A percentile compares a stretch with the other conserved stretches of the same genome.
These are phyloP conservation scores for Stylonectria norvegica DNA, from an alignment of 2,329 filamentous ascomycete genomes.

Conservation along the genomic window DNA sequence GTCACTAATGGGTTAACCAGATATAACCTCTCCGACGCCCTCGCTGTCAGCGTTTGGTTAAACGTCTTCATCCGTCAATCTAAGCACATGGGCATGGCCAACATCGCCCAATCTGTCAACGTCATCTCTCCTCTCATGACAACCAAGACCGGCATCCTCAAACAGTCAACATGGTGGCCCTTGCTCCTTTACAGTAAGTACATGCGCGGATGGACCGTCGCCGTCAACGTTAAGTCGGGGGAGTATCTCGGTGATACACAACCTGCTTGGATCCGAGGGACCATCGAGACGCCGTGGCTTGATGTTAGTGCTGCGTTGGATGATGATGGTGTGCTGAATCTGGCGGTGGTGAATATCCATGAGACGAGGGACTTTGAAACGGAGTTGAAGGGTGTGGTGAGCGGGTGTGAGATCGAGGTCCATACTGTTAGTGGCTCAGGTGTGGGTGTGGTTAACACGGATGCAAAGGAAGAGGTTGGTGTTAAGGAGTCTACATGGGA, in stretches of 20 bases:
- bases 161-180: slow-evolving; percentile 75
- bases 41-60: slow-evolving; percentile 72
- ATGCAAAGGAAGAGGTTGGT: slow-evolving; percentile 57
- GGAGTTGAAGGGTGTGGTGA: slow-evolving; percentile 52
- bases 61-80: slow-evolving; percentile 75
- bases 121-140: slow-evolving; percentile 78
- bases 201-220: slow-evolving; percentile 71
- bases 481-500: slow-evolving; percentile 52
- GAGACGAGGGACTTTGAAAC: slow-evolving; percentile 58
- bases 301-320: slow-evolving; percentile 62
- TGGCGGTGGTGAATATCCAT: slow-evolving; percentile 72
- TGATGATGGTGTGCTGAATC: slow-evolving; percentile 55
- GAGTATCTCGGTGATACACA: slow-evolving; percentile 65
- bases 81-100: slow-evolving; percentile 70
- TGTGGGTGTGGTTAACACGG: slow-evolving; percentile 60
- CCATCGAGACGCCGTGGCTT: slow-evolving; percentile 66
- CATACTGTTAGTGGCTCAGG: slow-evolving; percentile 50
- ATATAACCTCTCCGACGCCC: slow-evolving; percentile 71
- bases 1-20: slow-evolving; percentile 5
- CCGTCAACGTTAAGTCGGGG: slow-evolving; percentile 59
- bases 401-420: slow-evolving; percentile 51
- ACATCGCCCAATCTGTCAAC: slow-evolving; percentile 74
- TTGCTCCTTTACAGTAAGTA: slow-evolving; percentile 52
- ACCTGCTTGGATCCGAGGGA: slow-evolving; percentile 61
- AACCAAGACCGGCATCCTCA: slow-evolving; percentile 56